phyloP scores from a whole-genome alignment of 176 grass and related monocot genomes.

The Phoenix roebelenii region DNA sequence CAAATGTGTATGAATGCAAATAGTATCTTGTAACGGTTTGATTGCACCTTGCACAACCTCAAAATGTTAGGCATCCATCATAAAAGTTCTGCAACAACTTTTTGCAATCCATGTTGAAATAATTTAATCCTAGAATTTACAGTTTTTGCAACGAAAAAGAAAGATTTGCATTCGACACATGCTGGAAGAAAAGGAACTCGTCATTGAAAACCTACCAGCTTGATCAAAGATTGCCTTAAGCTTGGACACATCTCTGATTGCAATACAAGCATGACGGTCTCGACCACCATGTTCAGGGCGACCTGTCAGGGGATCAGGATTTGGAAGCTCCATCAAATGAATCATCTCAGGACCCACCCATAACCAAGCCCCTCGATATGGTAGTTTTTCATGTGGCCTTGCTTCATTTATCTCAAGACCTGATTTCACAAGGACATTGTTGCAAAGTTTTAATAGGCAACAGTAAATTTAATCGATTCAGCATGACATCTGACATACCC shows the following conservation, averaged over 20 bases:
- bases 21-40: too few relatives aligned
- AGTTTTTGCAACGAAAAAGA: neutral
- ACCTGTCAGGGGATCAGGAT: conserved; percentile 83
- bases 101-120: too few relatives aligned
- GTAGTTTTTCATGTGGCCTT: conserved; percentile 78
- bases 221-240: conserved; percentile 84
- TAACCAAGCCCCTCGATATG: conserved; percentile 88
- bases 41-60: too few relatives aligned
- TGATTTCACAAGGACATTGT: conserved; percentile 29
- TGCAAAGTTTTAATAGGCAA: conserved; percentile 4
- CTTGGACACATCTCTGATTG: conserved; percentile 74
- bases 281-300: conserved; percentile 89
- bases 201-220: conserved; percentile 46
- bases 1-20: too few relatives aligned
- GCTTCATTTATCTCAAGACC: conserved; percentile 84
- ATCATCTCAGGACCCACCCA: conserved; percentile 91
- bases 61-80: too few relatives aligned
- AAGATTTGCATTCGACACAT: neutral
- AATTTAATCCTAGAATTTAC: too few relatives aligned
- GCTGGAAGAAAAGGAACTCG: neutral
- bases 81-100: too few relatives aligned
- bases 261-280: conserved; percentile 88
- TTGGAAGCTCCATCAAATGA: conserved; percentile 80
- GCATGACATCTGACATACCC: conserved; percentile 30
- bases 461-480: neutral